Evolutionary conservation across 2,329 filamentous ascomycete genomes (phyloP).

Genomic region (Cladorrhinum sp.): DNA sequence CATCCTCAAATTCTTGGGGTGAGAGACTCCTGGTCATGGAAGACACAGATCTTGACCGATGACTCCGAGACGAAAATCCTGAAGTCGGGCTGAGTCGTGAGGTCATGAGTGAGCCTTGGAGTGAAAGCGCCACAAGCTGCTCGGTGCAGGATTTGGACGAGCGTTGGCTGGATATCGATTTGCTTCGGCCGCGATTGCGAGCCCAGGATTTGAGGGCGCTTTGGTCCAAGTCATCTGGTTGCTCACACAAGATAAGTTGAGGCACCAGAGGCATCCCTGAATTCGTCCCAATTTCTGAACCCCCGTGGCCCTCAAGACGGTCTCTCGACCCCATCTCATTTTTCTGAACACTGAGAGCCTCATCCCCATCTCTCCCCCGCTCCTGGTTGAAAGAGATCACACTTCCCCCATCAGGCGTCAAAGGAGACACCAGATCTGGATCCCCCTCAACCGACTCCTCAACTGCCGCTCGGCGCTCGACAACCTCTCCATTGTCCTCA

Average conservation of each 20-base stretch:
- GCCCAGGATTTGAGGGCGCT: neutral
- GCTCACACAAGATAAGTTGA: neutral
- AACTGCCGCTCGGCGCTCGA: neutral
- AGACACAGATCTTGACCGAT: neutral
- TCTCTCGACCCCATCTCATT: too few relatives aligned
- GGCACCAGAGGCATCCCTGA: neutral
- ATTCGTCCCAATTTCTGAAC: neutral
- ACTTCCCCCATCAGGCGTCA: neutral
- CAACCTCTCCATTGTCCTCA: neutral
- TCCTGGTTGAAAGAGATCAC: neutral
- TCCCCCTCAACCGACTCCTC: neutral
- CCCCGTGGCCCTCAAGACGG: too few relatives aligned
- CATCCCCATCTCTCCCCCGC: neutral
- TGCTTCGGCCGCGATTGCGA: neutral
- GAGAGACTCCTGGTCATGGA: neutral
- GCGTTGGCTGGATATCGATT: neutral
- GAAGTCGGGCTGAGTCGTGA: neutral
- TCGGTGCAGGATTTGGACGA: neutral
- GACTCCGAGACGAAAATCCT: neutral
- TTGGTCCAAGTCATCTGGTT: neutral
- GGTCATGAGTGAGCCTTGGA: neutral
- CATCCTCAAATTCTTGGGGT: neutral
- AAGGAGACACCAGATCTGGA: neutral
- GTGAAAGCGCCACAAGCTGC: neutral
- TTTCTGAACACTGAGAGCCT: neutral